Evolutionary conservation across 805 yeast genomes (phyloP), one percentile per base, ranked within the genome.

Genomic region (Schizosaccharomyces osmophilus): DNA sequence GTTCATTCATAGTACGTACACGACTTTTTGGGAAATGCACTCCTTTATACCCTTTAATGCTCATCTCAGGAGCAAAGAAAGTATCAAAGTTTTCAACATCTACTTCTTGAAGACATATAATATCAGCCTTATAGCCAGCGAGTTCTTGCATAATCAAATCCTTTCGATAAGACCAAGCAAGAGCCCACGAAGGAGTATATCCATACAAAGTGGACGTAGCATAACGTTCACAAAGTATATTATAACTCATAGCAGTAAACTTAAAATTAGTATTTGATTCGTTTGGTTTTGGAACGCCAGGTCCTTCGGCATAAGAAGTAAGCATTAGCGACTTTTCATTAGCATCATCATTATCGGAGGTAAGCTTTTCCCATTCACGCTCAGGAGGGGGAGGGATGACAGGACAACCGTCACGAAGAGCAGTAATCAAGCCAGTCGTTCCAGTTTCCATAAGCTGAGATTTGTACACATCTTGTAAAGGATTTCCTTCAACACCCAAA

Each of bases 181-280:
- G 78, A 2, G 97, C 99, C 97, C 98, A 93, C 1, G 95, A 81
- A 26, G 97, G 97, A 0, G 97, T 88, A 70, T 86, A 90, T 68
- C 85, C 90, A 72, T 87, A 93, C 84, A 90, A 78, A 70, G 82
- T 84, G 24, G 93, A 79, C 3, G 96, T 87, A 2, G 97, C 97
- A 73, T 90, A 90, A 70, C 85, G 93, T 70, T 90, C 97, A 72
- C 98, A 93, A 70, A 93, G 76, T 1, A 94, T 87, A 73, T 93
- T 93, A 74, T 88, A 90, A 48, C 88, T 82, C 79, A 87, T 77
- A 59, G 89, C 74, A 0, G 95, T 84, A 71, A 93, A 88, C 4
- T 78, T 68, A 32, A 61, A 63, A 39, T 24, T 58, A n/a, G 19
- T 39, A 58, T 31, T n/a, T 24, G 39, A n/a, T 15, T n/a, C 26